These are phyloP conservation scores for Leavenworthia alabamica DNA, from an alignment of 345 rosid genomes.

Conservation along the genomic window DNA sequence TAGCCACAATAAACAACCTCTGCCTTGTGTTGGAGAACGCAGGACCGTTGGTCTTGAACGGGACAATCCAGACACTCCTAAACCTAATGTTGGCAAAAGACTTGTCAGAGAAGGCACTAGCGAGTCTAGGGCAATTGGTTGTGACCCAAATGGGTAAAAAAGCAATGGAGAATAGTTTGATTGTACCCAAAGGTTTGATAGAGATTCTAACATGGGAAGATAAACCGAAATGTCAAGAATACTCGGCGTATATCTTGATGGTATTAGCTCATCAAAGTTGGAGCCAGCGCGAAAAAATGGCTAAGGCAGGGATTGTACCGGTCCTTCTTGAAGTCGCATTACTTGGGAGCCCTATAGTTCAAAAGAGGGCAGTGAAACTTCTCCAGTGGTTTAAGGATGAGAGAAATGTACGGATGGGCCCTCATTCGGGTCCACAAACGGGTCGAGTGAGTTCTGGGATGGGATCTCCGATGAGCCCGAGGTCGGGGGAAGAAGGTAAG, in stretches of 20 bases:
- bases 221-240: constrained; percentile 75
- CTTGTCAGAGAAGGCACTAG: constrained; percentile 62
- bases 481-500: constrained; percentile 57
- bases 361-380: constrained; percentile 73
- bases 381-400: constrained; percentile 93
- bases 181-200: constrained; percentile 57
- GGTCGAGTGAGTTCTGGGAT: constrained; percentile 33
- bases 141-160: constrained; percentile 74
- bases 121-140: constrained; percentile 66
- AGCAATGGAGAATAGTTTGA: constrained; percentile 50
- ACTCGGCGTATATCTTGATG: constrained; percentile 70
- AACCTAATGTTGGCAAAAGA: constrained; percentile 38
- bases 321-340: constrained; percentile 65
- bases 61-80: constrained; percentile 45
- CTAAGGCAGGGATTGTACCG: constrained; percentile 66
- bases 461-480: constrained; percentile 51
- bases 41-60: constrained; percentile 45
- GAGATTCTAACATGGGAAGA: constrained; percentile 89
- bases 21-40: constrained; percentile 62
- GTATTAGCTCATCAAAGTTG: constrained; percentile 81
- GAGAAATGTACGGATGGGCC: constrained; percentile 73
- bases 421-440: constrained; percentile 89
- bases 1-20: constrained; percentile 52
- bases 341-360: constrained; percentile 67
- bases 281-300: constrained; percentile 63